Conservation (phyloP, 2,329 filamentous ascomycete genomes). For the Diaporthe caulivora region DNA sequence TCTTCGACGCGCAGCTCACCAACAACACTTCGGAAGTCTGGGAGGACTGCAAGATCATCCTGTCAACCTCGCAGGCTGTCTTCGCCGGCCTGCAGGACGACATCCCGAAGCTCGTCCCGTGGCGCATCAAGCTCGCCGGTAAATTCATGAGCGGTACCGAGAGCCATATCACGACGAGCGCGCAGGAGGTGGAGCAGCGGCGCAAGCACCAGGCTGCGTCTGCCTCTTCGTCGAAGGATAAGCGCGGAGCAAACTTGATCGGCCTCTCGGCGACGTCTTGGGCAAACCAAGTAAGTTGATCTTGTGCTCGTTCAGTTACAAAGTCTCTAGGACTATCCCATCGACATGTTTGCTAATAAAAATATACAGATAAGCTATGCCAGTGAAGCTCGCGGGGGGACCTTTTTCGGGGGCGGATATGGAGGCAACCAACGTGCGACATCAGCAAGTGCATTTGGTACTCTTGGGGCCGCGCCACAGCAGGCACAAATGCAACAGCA, state of each 20-base stretch:
- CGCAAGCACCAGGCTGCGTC: slow-evolving; percentile 42
- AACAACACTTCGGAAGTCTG: slow-evolving; percentile 75
- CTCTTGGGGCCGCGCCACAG: background rate
- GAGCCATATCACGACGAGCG: slow-evolving; percentile 52
- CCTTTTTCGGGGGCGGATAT: no score
- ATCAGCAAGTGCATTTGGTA: background rate
- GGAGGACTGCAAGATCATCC: slow-evolving; percentile 68
- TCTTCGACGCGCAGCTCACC: slow-evolving; percentile 72
- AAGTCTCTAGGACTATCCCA: background rate
- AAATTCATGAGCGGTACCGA: slow-evolving; percentile 36
- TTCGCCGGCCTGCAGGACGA: slow-evolving; percentile 67
- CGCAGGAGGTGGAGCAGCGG: slow-evolving; percentile 53
- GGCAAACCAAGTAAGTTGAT: background rate
- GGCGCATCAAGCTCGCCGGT: slow-evolving; percentile 65
- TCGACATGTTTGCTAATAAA: background rate
- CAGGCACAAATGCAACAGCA: background rate
- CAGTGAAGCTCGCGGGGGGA: no score
- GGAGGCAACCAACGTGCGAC: background rate
- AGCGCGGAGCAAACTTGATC: background rate
- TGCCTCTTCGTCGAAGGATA: background rate
- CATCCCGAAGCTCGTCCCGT: slow-evolving; percentile 67
- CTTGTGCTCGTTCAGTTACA: no score
- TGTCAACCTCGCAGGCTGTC: slow-evolving; percentile 73
- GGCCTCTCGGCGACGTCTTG: background rate
- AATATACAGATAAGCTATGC: background rate